These are phyloP conservation scores for Jaminaea rosea DNA, from an alignment of 1,284 basidiomycete genomes.

Conservation along the genomic window DNA sequence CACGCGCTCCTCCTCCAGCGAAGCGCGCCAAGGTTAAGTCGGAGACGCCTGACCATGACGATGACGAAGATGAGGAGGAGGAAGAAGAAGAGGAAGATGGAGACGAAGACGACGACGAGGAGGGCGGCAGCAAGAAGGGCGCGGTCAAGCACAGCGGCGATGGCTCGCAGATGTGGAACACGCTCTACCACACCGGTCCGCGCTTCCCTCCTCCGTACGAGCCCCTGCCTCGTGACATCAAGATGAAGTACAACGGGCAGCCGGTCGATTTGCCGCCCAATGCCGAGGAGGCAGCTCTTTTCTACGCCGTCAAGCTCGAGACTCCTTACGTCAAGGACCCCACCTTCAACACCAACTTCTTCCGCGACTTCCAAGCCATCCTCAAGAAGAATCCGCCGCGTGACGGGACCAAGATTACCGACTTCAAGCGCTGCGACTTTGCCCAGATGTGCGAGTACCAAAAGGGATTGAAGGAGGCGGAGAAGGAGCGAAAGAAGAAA, in stretches of 20 bases:
- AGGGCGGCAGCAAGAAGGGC: constrained; percentile 51
- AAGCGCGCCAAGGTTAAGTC: not conserved
- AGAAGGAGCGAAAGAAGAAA: constrained; percentile 85
- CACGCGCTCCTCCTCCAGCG: not conserved
- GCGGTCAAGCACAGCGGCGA: constrained; percentile 51
- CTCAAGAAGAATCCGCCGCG: constrained; percentile 70
- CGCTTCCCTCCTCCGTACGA: constrained; percentile 92
- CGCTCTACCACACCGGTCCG: constrained; percentile 85
- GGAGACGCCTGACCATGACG: constrained; percentile 14
- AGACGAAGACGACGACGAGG: constrained; percentile 40
- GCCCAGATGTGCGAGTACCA: constrained; percentile 87
- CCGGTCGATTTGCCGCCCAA: constrained; percentile 69
- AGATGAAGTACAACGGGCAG: constrained; percentile 90
- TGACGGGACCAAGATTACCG: constrained; percentile 66
- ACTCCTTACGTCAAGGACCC: constrained; percentile 84
- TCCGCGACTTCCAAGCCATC: constrained; percentile 74
- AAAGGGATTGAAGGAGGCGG: constrained; percentile 56
- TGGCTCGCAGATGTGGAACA: constrained; percentile 73
- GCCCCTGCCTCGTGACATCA: constrained; percentile 70
- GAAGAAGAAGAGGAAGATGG: constrained; percentile 22
- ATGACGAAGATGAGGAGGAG: constrained; percentile 18
- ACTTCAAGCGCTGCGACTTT: constrained; percentile 82
- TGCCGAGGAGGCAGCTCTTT: constrained; percentile 92
- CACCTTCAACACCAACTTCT: constrained; percentile 92
- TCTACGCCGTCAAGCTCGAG: constrained; percentile 87